A percentile compares a stretch with the other conserved stretches of the same genome.
Evolutionary conservation across 345 rosid species (phyloP).

Genomic region (Populus tremula): DNA sequence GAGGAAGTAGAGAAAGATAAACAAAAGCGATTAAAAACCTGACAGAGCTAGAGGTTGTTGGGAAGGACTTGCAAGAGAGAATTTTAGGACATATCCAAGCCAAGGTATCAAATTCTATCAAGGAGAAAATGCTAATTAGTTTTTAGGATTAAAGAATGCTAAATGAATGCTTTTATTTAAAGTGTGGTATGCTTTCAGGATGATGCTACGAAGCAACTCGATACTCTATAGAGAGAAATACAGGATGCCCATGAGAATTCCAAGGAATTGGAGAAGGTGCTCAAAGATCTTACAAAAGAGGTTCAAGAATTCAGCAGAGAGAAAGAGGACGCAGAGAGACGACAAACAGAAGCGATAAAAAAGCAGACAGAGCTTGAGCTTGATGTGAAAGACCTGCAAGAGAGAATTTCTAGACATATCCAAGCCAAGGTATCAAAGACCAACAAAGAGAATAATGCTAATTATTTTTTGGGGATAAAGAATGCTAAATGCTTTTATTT

Average conservation of each 20-base stretch:
- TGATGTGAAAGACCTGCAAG: conserved; percentile 78
- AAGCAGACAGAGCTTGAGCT: conserved; percentile 80
- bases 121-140: too few species aligned
- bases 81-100: too few species aligned
- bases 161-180: too few species aligned
- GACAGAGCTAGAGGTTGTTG: too few species aligned
- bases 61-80: too few species aligned
- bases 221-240: too few species aligned
- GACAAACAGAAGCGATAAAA: conserved; percentile 65
- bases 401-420: conserved; percentile 58
- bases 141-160: too few species aligned
- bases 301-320: conserved; percentile 70
- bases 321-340: conserved; percentile 65
- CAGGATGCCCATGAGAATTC: conserved; percentile 42
- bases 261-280: conserved; percentile 62
- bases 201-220: too few species aligned
- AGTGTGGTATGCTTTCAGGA: too few species aligned
- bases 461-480: neutral
- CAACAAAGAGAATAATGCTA: neutral
- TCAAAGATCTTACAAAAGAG: conserved; percentile 15
- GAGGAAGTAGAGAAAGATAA: too few species aligned
- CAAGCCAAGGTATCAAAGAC: conserved; percentile 62
- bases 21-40: too few species aligned
- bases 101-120: too few species aligned
- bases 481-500: conserved; percentile 13